These are phyloP conservation scores for Hypoxylon subgilvum DNA, from an alignment of 495 filamentous ascomycete genomes.

Conservation along the genomic window DNA sequence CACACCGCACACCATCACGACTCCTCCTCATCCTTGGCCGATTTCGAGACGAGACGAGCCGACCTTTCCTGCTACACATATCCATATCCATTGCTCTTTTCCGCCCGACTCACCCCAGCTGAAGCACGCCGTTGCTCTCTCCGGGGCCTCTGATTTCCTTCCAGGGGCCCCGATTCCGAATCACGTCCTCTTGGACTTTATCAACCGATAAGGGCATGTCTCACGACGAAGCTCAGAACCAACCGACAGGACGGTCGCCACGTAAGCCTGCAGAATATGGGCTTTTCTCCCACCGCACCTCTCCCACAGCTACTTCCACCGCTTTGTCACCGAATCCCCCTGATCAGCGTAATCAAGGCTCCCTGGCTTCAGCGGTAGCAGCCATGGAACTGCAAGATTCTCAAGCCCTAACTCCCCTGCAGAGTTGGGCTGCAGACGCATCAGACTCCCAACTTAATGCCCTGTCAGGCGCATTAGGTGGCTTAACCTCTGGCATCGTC, in stretches of 20 bases:
- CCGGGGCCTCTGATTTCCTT: conserved; percentile 39
- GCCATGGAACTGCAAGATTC: conserved; percentile 45
- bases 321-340: conserved; percentile 31
- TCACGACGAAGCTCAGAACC: conserved; percentile 49
- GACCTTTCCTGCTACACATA: conserved; percentile 9
- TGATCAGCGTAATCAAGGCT: conserved; percentile 13
- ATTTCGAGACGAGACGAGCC: conserved; percentile 14
- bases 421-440: conserved; percentile 58
- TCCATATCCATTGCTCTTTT: conserved; percentile 23
- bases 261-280: conserved; percentile 52
- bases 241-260: conserved; percentile 43
- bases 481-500: conserved; percentile 88
- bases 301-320: conserved; percentile 38
- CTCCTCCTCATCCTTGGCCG: conserved; percentile 8
- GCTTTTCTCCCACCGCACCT: conserved; percentile 36
- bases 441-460: conserved; percentile 62
- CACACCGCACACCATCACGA: conserved; percentile 51
- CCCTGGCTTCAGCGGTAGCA: conserved; percentile 33
- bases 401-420: conserved; percentile 58
- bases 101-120: conserved; percentile 9
- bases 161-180: conserved; percentile 35
- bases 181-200: conserved; percentile 30
- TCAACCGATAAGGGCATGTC: conserved; percentile 50
- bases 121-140: conserved; percentile 17
- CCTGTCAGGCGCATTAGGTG: conserved; percentile 83